Evolutionary conservation across 140 eudicot species (phyloP).

Genomic region (Stevia rebaudiana): DNA sequence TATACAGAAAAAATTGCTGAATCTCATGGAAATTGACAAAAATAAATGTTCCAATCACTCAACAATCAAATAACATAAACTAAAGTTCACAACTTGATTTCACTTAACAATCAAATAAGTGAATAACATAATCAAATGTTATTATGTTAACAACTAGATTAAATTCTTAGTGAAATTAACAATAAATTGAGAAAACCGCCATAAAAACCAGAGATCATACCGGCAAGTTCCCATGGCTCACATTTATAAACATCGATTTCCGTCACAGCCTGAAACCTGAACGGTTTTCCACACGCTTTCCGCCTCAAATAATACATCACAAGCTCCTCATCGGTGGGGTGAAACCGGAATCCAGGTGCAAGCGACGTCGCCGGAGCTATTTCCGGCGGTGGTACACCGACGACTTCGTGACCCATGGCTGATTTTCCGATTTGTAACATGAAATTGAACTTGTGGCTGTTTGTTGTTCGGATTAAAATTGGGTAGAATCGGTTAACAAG

Average conservation of each 20-base stretch:
- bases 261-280: constrained; percentile 63
- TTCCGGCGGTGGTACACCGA: constrained; percentile 25
- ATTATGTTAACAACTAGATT: background rate
- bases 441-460: background rate
- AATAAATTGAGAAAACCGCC: constrained; percentile 8
- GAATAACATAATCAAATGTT: no score
- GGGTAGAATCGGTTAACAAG: background rate
- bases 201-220: constrained; percentile 21
- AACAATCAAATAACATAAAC: background rate
- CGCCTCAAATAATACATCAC: constrained; percentile 65
- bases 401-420: constrained; percentile 44
- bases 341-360: constrained; percentile 86
- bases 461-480: background rate
- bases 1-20: background rate
- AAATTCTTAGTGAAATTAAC: background rate
- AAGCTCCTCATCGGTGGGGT: constrained; percentile 79
- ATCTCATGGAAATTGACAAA: no score
- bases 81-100: no score
- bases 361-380: constrained; percentile 40
- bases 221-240: constrained; percentile 85
- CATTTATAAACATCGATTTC: constrained; percentile 80
- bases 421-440: constrained; percentile 5
- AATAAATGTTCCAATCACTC: background rate
- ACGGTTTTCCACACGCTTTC: constrained; percentile 61
- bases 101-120: no score